Percentiles rank a stretch among this genome's conserved stretches.
Conservation (phyloP, 75 land plant species). For the Ceratopteris richardii region DNA sequence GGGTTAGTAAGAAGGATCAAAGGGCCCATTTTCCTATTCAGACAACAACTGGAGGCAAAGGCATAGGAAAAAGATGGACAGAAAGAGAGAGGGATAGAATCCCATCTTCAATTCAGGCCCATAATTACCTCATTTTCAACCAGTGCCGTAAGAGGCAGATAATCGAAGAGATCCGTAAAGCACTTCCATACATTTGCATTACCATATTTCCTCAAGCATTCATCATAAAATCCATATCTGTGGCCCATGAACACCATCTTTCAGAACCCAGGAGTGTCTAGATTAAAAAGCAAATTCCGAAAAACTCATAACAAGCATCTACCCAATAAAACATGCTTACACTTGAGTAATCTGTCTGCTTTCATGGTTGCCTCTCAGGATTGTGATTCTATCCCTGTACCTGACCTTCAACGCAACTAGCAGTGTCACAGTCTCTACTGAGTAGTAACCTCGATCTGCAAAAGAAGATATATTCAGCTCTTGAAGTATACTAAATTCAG, state of each 20-base stretch:
- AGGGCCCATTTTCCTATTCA: no score
- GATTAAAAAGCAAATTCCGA: not conserved
- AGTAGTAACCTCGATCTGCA: slow-evolving; percentile 76
- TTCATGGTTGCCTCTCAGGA: slow-evolving; percentile 70
- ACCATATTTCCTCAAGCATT: slow-evolving; percentile 82
- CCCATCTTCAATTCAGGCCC: not conserved
- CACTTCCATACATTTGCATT: slow-evolving; percentile 90
- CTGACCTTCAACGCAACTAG: slow-evolving; percentile 70
- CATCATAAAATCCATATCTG: slow-evolving; percentile 85
- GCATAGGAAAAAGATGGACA: no score
- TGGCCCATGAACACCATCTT: no score
- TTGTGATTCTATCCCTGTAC: slow-evolving; percentile 69
- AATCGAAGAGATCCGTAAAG: slow-evolving; percentile 81
- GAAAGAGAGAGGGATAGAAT: no score
- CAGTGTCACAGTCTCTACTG: slow-evolving; percentile 65
- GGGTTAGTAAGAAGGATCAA: no score
- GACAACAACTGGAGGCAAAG: no score
- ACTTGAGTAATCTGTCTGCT: slow-evolving; percentile 82
- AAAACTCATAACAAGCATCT: not conserved
- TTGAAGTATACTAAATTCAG: slow-evolving; percentile 4
- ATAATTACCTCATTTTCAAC: slow-evolving; percentile 63
- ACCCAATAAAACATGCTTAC: slow-evolving; percentile 29
- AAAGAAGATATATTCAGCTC: not conserved
- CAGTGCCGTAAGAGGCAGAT: slow-evolving; percentile 70
- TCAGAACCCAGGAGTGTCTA: not conserved